Percentiles rank a stretch among this genome's conserved stretches.
Evolutionary conservation across 2,329 filamentous ascomycete species (phyloP).

Genomic region (Dactylellina parvicollis): DNA sequence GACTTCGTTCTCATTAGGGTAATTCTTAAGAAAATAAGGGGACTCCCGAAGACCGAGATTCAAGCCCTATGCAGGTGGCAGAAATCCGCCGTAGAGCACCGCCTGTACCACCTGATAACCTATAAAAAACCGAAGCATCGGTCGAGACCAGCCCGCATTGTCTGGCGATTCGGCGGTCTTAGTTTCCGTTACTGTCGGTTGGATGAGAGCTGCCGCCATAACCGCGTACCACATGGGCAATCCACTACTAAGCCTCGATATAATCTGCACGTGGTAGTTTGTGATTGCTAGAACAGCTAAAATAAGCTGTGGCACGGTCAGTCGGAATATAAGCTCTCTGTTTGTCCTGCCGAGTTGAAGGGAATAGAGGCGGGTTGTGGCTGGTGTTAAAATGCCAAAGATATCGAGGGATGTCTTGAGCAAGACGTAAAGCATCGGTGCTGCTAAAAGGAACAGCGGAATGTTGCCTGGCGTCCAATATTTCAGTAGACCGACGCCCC

Average conservation of each 20-base stretch:
- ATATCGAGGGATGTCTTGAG: conserved; percentile 59
- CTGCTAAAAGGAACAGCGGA: conserved; percentile 84
- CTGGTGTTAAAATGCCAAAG: neutral
- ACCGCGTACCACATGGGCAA: conserved; percentile 86
- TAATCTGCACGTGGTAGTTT: conserved; percentile 91
- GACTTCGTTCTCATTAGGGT: neutral
- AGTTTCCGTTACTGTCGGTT: conserved; percentile 12
- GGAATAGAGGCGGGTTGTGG: conserved; percentile 13
- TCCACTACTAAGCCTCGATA: conserved; percentile 85
- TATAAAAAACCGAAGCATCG: conserved; percentile 74
- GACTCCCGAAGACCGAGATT: conserved; percentile 11
- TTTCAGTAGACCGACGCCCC: conserved; percentile 84
- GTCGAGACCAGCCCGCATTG: conserved; percentile 57
- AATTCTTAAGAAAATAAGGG: neutral
- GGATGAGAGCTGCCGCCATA: conserved; percentile 65
- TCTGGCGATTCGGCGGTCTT: conserved; percentile 17
- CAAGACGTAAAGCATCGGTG: conserved; percentile 78
- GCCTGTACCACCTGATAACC: conserved; percentile 86
- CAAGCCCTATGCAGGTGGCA: conserved; percentile 78
- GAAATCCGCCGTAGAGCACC: conserved; percentile 84
- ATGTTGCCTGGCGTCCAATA: conserved; percentile 92
- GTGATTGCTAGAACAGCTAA: conserved; percentile 77
- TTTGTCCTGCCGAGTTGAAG: conserved; percentile 32
- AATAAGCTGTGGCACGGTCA: conserved; percentile 78
- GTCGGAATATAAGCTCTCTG: conserved; percentile 62